Base-by-base conservation (phyloP, 2,329 filamentous ascomycete species). In the Cadophora luteo-olivacea region DNA sequence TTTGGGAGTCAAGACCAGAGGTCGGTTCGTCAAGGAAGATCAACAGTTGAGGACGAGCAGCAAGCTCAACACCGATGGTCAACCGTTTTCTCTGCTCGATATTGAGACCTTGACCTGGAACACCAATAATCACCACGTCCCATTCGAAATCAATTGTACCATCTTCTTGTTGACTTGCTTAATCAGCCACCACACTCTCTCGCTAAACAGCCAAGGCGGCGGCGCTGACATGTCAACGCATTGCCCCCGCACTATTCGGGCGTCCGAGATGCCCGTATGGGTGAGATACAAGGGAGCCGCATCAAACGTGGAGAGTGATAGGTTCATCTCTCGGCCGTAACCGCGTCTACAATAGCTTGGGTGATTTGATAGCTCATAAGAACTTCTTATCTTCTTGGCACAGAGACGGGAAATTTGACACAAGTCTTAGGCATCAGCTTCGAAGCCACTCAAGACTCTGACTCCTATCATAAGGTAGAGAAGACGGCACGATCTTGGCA, bases 11-110 rank as follows among this genome's bases (percentile, higher is more conserved):
- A n/a, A 97, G 88, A 82, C 94, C 94, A 38, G 93, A 97, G 5
- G 94, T 97, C 22, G 94, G 94, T 80, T 97, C 94, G 75, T 97
- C 94, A 57, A 97, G 87, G 83, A 97, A 97, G 61, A 97, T 87
- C 68, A 97, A 85, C 62, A 97, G 84, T 58, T 92, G 89, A 8
- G 94, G 94, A 82, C 95, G 97, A 12, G 94, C 94, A 52, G 93
- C 94, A 36, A 98, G 87, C 78, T 97, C 95, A 32, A 97, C 94
- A 79, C 93, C 95, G 71, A 97, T 97, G 0, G 94, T 97, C 6
- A 97, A 85, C 75, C 93, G 92, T 79, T 90, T 90, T 57, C 87
- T 83, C 78, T 90, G 88, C 75, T 90, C 88, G n/a, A 76, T 72
- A 54, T 77, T 77, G 3, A 77, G 64, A 63, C 73, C 71, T 70